phyloP scores from a whole-genome alignment of 306 rosid genomes.

The Dalbergia oliveri region DNA sequence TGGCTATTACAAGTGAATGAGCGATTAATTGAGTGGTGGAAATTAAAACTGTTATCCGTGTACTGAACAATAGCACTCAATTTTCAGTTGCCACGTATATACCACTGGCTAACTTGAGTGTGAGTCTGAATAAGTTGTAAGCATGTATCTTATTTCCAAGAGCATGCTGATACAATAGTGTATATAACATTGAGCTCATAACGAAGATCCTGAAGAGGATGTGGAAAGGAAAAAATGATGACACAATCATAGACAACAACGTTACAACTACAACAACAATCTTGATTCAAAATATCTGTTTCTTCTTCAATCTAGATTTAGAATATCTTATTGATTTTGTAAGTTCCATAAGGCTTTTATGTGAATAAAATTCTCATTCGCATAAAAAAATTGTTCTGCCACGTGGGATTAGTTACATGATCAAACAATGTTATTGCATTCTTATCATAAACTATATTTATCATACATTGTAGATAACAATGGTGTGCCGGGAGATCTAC shows the following conservation, averaged over 20 bases:
- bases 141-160: slow-evolving; percentile 21
- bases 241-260: background rate
- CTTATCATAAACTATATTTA: no score
- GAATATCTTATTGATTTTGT: no score
- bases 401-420: background rate
- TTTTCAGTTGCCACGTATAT: background rate
- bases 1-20: background rate
- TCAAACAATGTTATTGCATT: background rate
- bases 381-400: no score
- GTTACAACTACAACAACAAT: background rate
- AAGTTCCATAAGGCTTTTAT: no score
- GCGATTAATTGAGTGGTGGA: slow-evolving; percentile 1
- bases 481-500: no score
- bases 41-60: background rate
- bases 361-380: no score
- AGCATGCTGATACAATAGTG: background rate
- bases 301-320: no score
- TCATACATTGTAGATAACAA: no score
- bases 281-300: no score
- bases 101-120: slow-evolving; percentile 7
- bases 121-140: background rate
- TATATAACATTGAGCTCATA: background rate
- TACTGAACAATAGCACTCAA: background rate
- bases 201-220: background rate
- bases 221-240: background rate